Conservation (phyloP, 2,329 filamentous ascomycete genomes). For the Raffaelea arxii region DNA sequence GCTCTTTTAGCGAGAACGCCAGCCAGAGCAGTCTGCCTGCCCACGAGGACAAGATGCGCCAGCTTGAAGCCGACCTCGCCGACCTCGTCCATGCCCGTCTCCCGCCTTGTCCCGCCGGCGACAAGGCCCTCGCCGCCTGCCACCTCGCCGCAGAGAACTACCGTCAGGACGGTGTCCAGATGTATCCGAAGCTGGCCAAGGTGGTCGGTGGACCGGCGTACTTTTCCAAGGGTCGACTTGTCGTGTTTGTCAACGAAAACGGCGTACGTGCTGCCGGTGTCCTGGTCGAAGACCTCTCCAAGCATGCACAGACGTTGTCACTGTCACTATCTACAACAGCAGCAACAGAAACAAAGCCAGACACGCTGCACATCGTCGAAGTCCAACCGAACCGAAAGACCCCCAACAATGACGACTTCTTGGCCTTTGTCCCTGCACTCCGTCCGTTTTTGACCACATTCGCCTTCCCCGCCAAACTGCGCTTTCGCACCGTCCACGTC, state of each 20-base stretch:
- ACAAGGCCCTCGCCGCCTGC: slow-evolving; percentile 67
- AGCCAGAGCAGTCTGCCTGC: slow-evolving; percentile 90
- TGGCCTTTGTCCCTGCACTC: slow-evolving; percentile 72
- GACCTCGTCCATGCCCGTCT: slow-evolving; percentile 69
- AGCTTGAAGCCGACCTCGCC: slow-evolving; percentile 83
- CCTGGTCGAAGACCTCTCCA: slow-evolving; percentile 38
- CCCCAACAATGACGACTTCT: slow-evolving; percentile 70
- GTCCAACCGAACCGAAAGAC: slow-evolving; percentile 59
- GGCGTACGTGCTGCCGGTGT: slow-evolving; percentile 76
- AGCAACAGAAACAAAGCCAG: no score
- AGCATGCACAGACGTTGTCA: no score
- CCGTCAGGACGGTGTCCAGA: slow-evolving; percentile 66
- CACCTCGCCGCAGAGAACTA: slow-evolving; percentile 76
- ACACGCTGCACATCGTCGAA: slow-evolving; percentile 66
- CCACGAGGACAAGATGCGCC: slow-evolving; percentile 86
- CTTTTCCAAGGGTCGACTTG: slow-evolving; percentile 63
- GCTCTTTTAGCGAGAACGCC: slow-evolving; percentile 96
- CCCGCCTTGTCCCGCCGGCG: slow-evolving; percentile 70
- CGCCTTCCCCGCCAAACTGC: slow-evolving; percentile 61
- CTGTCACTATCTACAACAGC: no score
- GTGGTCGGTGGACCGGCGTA: slow-evolving; percentile 77
- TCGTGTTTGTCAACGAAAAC: slow-evolving; percentile 71
- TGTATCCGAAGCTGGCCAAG: slow-evolving; percentile 66
- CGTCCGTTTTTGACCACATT: slow-evolving; percentile 55
- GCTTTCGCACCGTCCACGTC: slow-evolving; percentile 58